These are phyloP conservation scores for Oryza australiensis DNA, from an alignment of 176 grass and related monocot species.

Conservation along the genomic window DNA sequence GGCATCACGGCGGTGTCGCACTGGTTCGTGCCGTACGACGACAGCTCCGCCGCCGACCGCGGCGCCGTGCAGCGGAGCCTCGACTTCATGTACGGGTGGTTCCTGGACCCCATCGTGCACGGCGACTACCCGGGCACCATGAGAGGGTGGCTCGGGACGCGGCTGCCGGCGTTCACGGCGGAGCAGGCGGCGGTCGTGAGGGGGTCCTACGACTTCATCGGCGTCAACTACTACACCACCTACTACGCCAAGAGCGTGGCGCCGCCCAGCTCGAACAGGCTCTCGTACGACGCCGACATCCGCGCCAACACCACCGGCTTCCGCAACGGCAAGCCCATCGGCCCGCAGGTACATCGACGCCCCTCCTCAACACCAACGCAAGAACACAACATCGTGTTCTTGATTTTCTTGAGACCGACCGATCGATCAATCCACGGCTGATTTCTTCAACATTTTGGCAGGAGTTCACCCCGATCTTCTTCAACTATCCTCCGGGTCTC, in stretches of 20 bases:
- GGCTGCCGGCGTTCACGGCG: conserved; percentile 54
- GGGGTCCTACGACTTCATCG: conserved; percentile 66
- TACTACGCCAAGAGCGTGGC: conserved; percentile 26
- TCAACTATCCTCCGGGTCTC: conserved; percentile 42
- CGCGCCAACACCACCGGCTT: conserved; percentile 18
- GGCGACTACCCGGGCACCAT: conserved; percentile 68
- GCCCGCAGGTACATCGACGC: not conserved
- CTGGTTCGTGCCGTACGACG: conserved; percentile 54
- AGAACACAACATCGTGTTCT: no score
- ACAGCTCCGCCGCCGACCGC: not conserved
- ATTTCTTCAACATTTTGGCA: not conserved
- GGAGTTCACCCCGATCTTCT: conserved; percentile 42
- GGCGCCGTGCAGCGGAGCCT: conserved; percentile 44
- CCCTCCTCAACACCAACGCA: no score
- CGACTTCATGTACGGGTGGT: conserved; percentile 76
- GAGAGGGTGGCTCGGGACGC: conserved; percentile 39
- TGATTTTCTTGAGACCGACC: no score
- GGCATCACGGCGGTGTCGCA: conserved; percentile 40
- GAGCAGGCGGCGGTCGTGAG: conserved; percentile 28
- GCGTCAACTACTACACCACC: conserved; percentile 64
- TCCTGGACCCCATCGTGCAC: conserved; percentile 52
- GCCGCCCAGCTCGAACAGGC: not conserved
- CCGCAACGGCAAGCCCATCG: conserved; percentile 34
- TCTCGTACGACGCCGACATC: conserved; percentile 36
- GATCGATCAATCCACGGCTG: no score